Evolutionary conservation across 257 asterid genomes (phyloP).

Genomic region (Linaria vulgaris): DNA sequence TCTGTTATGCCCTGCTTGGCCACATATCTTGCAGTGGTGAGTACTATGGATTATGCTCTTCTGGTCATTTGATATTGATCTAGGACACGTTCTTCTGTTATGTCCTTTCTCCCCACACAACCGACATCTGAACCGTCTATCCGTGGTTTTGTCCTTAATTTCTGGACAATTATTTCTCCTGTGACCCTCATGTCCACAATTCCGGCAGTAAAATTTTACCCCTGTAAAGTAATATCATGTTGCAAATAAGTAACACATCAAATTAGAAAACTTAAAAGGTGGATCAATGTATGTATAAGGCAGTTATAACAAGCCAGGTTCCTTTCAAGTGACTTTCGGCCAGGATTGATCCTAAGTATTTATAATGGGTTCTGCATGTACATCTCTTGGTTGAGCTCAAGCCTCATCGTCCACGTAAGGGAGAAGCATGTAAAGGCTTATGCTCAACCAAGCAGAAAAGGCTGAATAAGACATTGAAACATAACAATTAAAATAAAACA

Average conservation of each 20-base stretch:
- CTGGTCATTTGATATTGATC: conserved; percentile 37
- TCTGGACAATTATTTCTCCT: conserved; percentile 82
- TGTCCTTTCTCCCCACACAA: conserved; percentile 86
- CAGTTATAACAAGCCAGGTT: too few species aligned
- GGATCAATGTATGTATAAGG: too few species aligned
- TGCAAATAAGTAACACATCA: neutral
- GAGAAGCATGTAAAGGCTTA: neutral
- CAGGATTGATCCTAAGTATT: too few species aligned
- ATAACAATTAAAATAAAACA: neutral
- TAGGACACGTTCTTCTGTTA: conserved; percentile 79
- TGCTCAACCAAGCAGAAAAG: neutral
- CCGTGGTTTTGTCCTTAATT: conserved; percentile 29
- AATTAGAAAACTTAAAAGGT: too few species aligned
- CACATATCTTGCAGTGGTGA: conserved; percentile 66
- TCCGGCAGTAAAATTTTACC: conserved; percentile 61
- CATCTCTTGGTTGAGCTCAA: neutral
- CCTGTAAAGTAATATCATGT: conserved; percentile 35
- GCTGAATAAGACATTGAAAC: neutral
- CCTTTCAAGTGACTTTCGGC: too few species aligned
- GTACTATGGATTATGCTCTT: conserved; percentile 31
- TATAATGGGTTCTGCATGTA: too few species aligned
- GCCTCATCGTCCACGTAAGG: neutral
- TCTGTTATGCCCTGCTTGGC: conserved; percentile 64
- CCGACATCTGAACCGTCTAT: conserved; percentile 60
- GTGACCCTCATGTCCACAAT: conserved; percentile 88